phyloP scores from a whole-genome alignment of 176 grass and related monocot species.

The Hsuehochloa calcarea region DNA sequence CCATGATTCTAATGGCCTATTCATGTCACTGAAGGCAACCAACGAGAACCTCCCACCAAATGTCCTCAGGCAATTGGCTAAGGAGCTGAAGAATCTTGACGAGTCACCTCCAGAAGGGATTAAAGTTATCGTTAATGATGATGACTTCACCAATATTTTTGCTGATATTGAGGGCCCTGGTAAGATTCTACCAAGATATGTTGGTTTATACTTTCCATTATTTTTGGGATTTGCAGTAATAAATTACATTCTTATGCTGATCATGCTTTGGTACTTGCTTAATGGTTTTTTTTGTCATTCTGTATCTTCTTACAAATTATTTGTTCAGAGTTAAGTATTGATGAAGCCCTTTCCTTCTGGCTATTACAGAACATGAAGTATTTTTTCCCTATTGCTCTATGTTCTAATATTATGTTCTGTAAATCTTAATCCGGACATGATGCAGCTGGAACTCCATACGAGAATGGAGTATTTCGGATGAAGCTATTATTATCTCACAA shows the following conservation, averaged over 20 bases:
- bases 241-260: neutral
- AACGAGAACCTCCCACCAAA: slow-evolving; percentile 90
- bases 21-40: slow-evolving; percentile 60
- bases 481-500: slow-evolving; percentile 79
- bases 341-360: neutral
- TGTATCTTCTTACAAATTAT: neutral
- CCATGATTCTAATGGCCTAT: slow-evolving; percentile 18
- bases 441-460: slow-evolving; percentile 89
- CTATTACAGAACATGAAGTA: neutral
- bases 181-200: slow-evolving; percentile 34
- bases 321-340: neutral
- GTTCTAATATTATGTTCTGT: neutral
- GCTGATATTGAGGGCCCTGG: slow-evolving; percentile 92
- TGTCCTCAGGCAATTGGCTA: slow-evolving; percentile 88
- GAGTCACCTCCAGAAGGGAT: slow-evolving; percentile 94
- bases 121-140: slow-evolving; percentile 75
- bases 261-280: neutral
- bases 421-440: neutral
- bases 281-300: neutral
- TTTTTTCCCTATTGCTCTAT: neutral
- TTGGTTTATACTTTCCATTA: neutral
- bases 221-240: slow-evolving; percentile 6
- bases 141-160: slow-evolving; percentile 73
- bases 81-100: slow-evolving; percentile 88
- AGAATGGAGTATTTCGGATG: slow-evolving; percentile 93